Base-by-base conservation (phyloP, 768 basidiomycete species). In the Auriscalpium orientale region DNA sequence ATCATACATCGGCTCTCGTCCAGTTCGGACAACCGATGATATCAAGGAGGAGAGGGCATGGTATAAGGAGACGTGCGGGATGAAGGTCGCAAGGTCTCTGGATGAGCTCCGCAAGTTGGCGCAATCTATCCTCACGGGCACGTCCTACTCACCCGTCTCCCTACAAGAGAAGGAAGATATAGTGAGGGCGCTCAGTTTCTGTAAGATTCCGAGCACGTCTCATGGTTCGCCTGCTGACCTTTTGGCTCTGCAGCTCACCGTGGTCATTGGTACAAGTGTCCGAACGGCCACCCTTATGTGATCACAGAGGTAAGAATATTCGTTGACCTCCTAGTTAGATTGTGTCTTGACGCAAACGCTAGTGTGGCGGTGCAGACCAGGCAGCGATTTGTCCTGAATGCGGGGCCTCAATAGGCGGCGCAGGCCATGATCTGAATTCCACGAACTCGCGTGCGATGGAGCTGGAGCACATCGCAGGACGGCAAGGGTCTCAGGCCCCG, bases 331-430 rank as follows among this genome's bases (percentile, higher is more conserved):
- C 28, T 7, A 28, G 28, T 5, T 12, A 8, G 10, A 18, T 56
- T 20, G 20, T 46, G 28, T 53, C 36, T 18, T 28, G 16, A 34
- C 34, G 13, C 18, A 8, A 43, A 13, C 40, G 2, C 15, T 56
- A 85, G 82, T 85, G 83, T 53, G 84, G 83, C n/a, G 81, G 81
- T 1, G 83, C 82, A 0, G 78, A 72, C 71, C 18, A 79, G 60
- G 56, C 46, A 1, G 66, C 77, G 6, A 62, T 22, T 8, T 86
- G 85, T 56, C 80, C 83, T 0, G 84, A 87, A 61, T 87, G 84
- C 58, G 72, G 74, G 12, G 78, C 74, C 4, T 57, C 60, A 0
- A 80, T 85, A 54, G 84, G 84, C 51, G 83, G 84, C 4, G 44
- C 54, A 0, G 15, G 52, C 35, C 81, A 86, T 58, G 55, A 7